Conservation (phyloP, 495 filamentous ascomycete species). For the Collariella sp. region DNA sequence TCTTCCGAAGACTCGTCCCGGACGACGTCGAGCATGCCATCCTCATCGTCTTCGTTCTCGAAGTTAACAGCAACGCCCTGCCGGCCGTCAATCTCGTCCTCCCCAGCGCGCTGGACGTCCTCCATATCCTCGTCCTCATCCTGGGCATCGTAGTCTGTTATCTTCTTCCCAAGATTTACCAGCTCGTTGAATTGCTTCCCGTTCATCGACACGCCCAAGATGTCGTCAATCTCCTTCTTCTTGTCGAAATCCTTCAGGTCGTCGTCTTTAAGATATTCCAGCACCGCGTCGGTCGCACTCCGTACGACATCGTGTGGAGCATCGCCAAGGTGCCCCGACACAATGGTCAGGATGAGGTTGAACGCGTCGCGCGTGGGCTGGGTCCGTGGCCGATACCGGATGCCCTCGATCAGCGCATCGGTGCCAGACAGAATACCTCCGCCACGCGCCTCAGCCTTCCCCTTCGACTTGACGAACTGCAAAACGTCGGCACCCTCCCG, state of each 20-base stretch:
- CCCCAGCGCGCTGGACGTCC: conserved; percentile 55
- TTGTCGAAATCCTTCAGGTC: conserved; percentile 96
- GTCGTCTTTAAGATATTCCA: conserved; percentile 91
- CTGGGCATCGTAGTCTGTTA: conserved; percentile 96
- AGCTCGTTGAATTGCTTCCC: conserved; percentile 95
- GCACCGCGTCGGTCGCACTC: conserved; percentile 87
- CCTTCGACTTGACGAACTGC: conserved; percentile 78
- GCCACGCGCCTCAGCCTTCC: conserved; percentile 68
- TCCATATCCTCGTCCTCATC: conserved; percentile 92
- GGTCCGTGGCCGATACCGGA: conserved; percentile 78
- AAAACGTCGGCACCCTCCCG: conserved; percentile 82
- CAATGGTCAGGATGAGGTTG: conserved; percentile 86
- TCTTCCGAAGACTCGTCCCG: conserved; percentile 83
- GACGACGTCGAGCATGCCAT: conserved; percentile 69
- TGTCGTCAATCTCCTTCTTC: conserved; percentile 93
- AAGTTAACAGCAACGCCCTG: conserved; percentile 98
- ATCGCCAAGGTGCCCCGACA: conserved; percentile 81
- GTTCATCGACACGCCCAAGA: conserved; percentile 70
- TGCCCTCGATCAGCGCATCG: conserved; percentile 79
- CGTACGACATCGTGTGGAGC: conserved; percentile 85
- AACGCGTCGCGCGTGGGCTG: conserved; percentile 91
- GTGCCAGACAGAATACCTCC: conserved; percentile 76
- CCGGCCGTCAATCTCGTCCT: conserved; percentile 81
- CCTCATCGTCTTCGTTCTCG: conserved; percentile 85
- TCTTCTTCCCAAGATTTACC: conserved; percentile 95